Percentiles rank a stretch among this genome's conserved stretches.
phyloP scores from a whole-genome alignment of 2,329 filamentous ascomycete genomes.

The Penicillium sp. region DNA sequence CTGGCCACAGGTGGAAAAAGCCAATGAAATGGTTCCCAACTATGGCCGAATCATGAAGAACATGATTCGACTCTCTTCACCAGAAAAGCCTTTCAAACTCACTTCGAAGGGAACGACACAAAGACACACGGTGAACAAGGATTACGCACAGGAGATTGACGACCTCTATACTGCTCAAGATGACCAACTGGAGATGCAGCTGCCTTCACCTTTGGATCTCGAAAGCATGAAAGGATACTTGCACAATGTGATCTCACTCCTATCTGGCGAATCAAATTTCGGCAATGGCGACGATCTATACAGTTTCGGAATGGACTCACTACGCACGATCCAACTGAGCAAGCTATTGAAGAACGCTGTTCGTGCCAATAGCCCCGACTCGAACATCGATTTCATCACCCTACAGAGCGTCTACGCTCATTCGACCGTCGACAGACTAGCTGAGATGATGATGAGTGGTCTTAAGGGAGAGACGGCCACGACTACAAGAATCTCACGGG shows the following conservation, averaged over 20 bases:
- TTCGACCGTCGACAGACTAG: background rate
- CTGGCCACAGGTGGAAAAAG: slow-evolving; percentile 45
- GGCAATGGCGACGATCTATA: slow-evolving; percentile 12
- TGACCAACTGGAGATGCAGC: background rate
- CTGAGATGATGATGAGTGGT: background rate
- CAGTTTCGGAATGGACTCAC: slow-evolving; percentile 13
- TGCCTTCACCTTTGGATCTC: background rate
- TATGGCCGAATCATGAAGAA: slow-evolving; percentile 38
- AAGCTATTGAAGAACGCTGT: slow-evolving; percentile 8
- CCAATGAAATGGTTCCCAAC: slow-evolving; percentile 36
- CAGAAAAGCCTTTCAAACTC: slow-evolving; percentile 43
- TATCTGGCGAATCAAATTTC: background rate
- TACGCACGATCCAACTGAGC: slow-evolving; percentile 9
- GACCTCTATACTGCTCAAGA: background rate
- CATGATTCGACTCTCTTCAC: slow-evolving; percentile 8
- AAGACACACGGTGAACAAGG: slow-evolving; percentile 1
- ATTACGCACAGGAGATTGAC: slow-evolving; percentile 16
- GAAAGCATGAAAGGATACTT: background rate
- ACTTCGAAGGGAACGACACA: slow-evolving; percentile 44
- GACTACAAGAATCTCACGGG: background rate
- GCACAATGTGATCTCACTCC: background rate
- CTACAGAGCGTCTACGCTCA: background rate
- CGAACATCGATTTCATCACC: background rate
- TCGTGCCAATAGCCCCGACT: background rate
- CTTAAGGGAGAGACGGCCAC: background rate